These are phyloP conservation scores for Staphylotrichum tortipilum DNA, from an alignment of 495 filamentous ascomycete genomes.

Conservation along the genomic window DNA sequence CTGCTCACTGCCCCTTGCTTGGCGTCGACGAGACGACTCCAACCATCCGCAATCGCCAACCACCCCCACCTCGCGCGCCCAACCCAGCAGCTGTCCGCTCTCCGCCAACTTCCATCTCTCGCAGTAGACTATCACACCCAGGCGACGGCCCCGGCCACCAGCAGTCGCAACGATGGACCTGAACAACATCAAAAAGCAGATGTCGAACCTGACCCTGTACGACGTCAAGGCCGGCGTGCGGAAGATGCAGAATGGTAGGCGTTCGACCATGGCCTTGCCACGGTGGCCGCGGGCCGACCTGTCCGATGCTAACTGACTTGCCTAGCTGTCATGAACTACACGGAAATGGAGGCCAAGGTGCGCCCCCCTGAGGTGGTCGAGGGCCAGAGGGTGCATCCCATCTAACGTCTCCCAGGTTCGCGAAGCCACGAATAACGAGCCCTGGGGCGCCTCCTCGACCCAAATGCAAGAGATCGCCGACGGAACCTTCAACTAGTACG, in stretches of 20 bases:
- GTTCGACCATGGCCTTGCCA: no score
- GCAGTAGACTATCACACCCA: no score
- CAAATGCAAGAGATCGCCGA: slow-evolving; percentile 93
- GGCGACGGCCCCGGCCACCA: not conserved
- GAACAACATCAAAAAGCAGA: slow-evolving; percentile 72
- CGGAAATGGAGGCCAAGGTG: slow-evolving; percentile 99
- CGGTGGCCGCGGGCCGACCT: not conserved
- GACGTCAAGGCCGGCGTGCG: slow-evolving; percentile 95
- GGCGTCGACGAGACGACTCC: not conserved
- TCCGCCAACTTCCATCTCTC: not conserved
- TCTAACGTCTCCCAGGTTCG: slow-evolving; percentile 52
- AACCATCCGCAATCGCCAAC: no score
- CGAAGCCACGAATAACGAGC: slow-evolving; percentile 96
- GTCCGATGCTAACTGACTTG: slow-evolving; percentile 5
- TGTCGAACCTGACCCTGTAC: slow-evolving; percentile 91
- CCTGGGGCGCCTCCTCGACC: slow-evolving; percentile 88
- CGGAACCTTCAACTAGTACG: slow-evolving; percentile 96
- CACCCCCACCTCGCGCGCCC: no score
- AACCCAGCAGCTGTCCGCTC: no score
- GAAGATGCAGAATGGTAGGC: slow-evolving; percentile 95
- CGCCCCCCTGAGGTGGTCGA: not conserved
- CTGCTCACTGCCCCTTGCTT: no score
- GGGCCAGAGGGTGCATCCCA: not conserved
- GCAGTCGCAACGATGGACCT: slow-evolving; percentile 60
- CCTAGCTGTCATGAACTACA: slow-evolving; percentile 96